Percentiles rank a stretch among this genome's conserved stretches.
phyloP scores from a whole-genome alignment of 805 yeast species.

The Candida ficus region DNA sequence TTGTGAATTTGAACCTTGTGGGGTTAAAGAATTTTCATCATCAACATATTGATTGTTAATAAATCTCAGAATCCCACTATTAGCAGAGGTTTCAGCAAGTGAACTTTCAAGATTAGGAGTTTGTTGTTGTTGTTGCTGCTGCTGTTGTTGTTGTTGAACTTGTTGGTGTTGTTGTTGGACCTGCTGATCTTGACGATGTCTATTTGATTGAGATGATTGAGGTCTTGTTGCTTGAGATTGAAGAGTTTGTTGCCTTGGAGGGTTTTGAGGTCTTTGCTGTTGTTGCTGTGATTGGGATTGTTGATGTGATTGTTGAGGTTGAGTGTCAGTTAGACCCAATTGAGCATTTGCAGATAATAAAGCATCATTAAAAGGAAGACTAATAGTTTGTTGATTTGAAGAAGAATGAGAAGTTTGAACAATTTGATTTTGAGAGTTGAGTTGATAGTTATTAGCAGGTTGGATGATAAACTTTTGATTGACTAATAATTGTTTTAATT shows the following conservation, averaged over 20 bases:
- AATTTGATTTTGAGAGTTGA: slow-evolving; percentile 8
- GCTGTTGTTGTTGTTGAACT: slow-evolving; percentile 13
- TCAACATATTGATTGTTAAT: slow-evolving; percentile 28
- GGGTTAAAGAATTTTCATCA: slow-evolving; percentile 20
- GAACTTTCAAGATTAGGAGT: slow-evolving; percentile 12
- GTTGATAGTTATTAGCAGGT: slow-evolving; percentile 29
- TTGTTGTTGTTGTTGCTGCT: slow-evolving; percentile 7
- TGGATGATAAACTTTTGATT: slow-evolving; percentile 23
- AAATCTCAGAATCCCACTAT: slow-evolving; percentile 24
- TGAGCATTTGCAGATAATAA: slow-evolving; percentile 5
- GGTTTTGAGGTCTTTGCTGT: slow-evolving; percentile 14
- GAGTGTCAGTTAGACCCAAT: neutral
- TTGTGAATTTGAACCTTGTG: slow-evolving; percentile 4
- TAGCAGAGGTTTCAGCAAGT: slow-evolving; percentile 16
- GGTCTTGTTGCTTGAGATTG: slow-evolving; percentile 15
- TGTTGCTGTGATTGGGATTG: slow-evolving; percentile 3
- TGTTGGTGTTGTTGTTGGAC: slow-evolving; percentile 15
- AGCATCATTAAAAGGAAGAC: slow-evolving; percentile 9
- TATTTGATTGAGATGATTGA: slow-evolving; percentile 2
- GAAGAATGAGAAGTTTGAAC: slow-evolving; percentile 10
- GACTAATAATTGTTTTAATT: slow-evolving; percentile 18
- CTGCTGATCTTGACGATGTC: slow-evolving; percentile 9
- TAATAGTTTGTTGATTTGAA: slow-evolving; percentile 22
- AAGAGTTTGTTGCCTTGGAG: slow-evolving; percentile 1
- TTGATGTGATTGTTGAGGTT: neutral